Base-by-base conservation (phyloP, 495 filamentous ascomycete genomes). In the Trichoderma erinaceum region DNA sequence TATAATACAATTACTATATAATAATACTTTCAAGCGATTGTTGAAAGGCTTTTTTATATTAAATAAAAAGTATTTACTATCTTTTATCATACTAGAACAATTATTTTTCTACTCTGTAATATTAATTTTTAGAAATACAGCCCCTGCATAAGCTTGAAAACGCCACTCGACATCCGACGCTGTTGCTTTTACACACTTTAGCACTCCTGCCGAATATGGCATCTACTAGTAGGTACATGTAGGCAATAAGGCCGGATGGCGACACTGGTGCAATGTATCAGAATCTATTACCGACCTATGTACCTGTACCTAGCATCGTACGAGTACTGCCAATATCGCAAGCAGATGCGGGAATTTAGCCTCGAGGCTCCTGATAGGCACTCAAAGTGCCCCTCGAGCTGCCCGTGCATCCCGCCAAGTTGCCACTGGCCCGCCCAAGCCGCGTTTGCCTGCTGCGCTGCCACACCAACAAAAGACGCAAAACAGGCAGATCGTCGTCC, bases 401-500 rank as follows among this genome's bases (percentile, higher is more conserved):
- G 52, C 25, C 56, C 56, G 56, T 32, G 56, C 56, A 61, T 61
- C 56, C 56, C 56, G 56, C 56, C 56, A 13, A 32, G 11, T 61
- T 25, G 56, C 56, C 56, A 61, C 56, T 61, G 56, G 56, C 56
- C 56, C 56, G 56, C 50, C 21, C 50, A 56, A 56, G 50, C 50
- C 50, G 50, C 50, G 50, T 56, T 56, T 56, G 50, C 56, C 56
- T 61, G 56, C 25, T 61, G 25, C 56, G 25, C 56, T 61, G 11
- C 56, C 56, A 61, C 56, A 61, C 56, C 56, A 61, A 27, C 56
- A 32, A 11, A 21, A 61, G n/a, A 11, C 21, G n/a, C 25, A 25
- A 32, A 8, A 21, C 25, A 13, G 3, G 25, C 11, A 10, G n/a
- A 21, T 18, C 16, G n/a, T 61, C 56, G 21, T 21, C 48, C 8